These are phyloP conservation scores for Sugiyamaella novakii DNA, from an alignment of 1,139 yeast genomes.

Conservation along the genomic window DNA sequence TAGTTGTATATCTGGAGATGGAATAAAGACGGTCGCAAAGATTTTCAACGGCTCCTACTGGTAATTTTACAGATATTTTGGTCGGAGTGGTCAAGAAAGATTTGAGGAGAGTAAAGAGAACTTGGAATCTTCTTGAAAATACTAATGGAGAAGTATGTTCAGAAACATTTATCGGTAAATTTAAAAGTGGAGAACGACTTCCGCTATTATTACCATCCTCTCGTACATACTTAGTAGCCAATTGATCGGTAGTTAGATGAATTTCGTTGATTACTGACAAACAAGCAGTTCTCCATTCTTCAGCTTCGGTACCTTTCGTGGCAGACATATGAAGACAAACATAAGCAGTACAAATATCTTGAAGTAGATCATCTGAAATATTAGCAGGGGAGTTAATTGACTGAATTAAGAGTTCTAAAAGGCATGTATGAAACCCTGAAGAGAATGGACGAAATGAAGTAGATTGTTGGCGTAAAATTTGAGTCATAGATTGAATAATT, in stretches of 20 bases:
- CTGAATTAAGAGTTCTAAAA: constrained; percentile 38
- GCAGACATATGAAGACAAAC: constrained; percentile 67
- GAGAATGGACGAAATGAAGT: constrained; percentile 83
- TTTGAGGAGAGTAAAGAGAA: constrained; percentile 32
- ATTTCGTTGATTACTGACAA: constrained; percentile 32
- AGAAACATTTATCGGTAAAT: background rate
- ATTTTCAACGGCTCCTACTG: constrained; percentile 34
- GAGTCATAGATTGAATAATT: constrained; percentile 53
- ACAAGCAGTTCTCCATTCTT: constrained; percentile 41
- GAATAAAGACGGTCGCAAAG: constrained; percentile 35
- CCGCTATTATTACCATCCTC: constrained; percentile 27
- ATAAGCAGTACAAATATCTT: constrained; percentile 51
- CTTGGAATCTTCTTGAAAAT: constrained; percentile 25
- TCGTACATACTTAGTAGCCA: constrained; percentile 28
- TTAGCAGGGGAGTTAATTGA: constrained; percentile 35
- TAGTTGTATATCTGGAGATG: constrained; percentile 21
- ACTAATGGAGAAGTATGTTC: background rate
- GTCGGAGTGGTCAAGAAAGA: constrained; percentile 34
- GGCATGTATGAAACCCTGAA: constrained; percentile 55
- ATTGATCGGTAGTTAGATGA: constrained; percentile 28
- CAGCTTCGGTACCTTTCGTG: constrained; percentile 47
- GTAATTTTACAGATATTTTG: constrained; percentile 35
- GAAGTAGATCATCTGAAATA: constrained; percentile 47
- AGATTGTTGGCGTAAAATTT: constrained; percentile 59
- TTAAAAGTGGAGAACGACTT: constrained; percentile 1